Evolutionary conservation across 805 yeast genomes (phyloP), one percentile per base, ranked within the genome.

Genomic region (Candida arabinofermentans): DNA sequence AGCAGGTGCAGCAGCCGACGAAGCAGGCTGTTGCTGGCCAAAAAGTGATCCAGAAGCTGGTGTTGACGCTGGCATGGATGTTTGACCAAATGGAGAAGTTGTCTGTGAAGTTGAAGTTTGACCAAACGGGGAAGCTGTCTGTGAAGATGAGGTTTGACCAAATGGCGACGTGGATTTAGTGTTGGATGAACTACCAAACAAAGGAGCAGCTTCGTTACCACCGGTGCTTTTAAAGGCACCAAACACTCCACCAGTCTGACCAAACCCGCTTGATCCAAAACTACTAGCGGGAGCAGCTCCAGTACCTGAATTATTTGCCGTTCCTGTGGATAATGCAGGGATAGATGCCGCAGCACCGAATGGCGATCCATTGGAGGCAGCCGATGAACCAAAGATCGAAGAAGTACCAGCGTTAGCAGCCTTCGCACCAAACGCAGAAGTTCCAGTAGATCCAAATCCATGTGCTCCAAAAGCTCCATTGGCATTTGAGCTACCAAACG

Each of bases 241-340:
- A 44, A 53, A 48, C 17, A 53, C 27, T 10, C 62, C 62, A 43
- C n/a, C 10, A 39, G 34, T 24, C 14, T n/a, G 19, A 19, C 51
- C 49, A 8, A 49, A 21, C 29, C 31, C 31, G 4, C 42, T 6
- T 24, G 49, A 36, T 27, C 39, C 31, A 31, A 32, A 31, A 9
- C 23, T 10, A 26, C 24, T 17, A 26, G 16, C 29, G 7, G 29
- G 4, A 26, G 13, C n/a, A 8, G 13, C 7, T 17, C 34, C 33
- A 12, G 30, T 3, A 12, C 36, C 10, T 8, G n/a, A n/a, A n/a
- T n/a, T n/a, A n/a, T n/a, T n/a, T n/a, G n/a, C n/a, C n/a, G n/a
- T n/a, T n/a, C n/a, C n/a, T n/a, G n/a, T n/a, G n/a, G n/a, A n/a
- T n/a, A n/a, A 23, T 7, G 29, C 13, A 10, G 12, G 5, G 6